Percentiles rank a stretch among this genome's conserved stretches.
Conservation (phyloP, 2,329 filamentous ascomycete genomes). For the Ceratocystis eucalypticola region DNA sequence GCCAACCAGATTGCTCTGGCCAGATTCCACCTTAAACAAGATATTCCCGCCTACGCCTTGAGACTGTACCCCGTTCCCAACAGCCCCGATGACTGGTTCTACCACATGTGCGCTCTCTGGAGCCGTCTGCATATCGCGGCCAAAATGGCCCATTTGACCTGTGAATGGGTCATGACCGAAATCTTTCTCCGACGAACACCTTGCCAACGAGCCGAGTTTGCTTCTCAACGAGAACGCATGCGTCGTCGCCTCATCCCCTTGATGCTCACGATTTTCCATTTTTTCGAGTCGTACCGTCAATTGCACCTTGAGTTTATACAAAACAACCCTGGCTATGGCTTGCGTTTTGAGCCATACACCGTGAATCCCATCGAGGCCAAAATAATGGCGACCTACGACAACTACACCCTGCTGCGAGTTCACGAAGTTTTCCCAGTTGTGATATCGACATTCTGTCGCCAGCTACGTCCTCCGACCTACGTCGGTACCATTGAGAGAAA, state of each 20-base stretch:
- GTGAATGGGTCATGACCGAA: conserved; percentile 51
- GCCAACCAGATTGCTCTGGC: conserved; percentile 48
- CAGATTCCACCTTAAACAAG: conserved; percentile 45
- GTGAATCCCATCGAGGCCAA: conserved; percentile 48
- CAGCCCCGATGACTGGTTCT: conserved; percentile 37
- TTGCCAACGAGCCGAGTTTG: conserved; percentile 42
- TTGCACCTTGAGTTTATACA: conserved; percentile 44
- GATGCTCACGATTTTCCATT: conserved; percentile 53
- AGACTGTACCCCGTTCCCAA: conserved; percentile 44
- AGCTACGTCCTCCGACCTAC: conserved; percentile 50
- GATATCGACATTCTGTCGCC: conserved; percentile 49
- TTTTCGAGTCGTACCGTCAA: conserved; percentile 51
- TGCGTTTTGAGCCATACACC: conserved; percentile 42
- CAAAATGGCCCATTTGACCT: conserved; percentile 48
- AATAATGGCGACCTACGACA: conserved; percentile 52
- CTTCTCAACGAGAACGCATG: conserved; percentile 49
- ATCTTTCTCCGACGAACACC: conserved; percentile 48
- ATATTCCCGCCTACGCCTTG: conserved; percentile 46
- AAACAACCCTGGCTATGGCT: conserved; percentile 37
- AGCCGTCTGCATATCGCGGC: conserved; percentile 51
- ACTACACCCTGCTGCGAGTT: conserved; percentile 46
- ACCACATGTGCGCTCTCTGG: conserved; percentile 51
- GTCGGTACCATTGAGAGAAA: conserved; percentile 49
- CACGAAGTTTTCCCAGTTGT: conserved; percentile 53
- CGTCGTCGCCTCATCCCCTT: conserved; percentile 49